Base-by-base conservation (phyloP, 208 protist genomes). In the Acanthamoeba polyphaga region DNA sequence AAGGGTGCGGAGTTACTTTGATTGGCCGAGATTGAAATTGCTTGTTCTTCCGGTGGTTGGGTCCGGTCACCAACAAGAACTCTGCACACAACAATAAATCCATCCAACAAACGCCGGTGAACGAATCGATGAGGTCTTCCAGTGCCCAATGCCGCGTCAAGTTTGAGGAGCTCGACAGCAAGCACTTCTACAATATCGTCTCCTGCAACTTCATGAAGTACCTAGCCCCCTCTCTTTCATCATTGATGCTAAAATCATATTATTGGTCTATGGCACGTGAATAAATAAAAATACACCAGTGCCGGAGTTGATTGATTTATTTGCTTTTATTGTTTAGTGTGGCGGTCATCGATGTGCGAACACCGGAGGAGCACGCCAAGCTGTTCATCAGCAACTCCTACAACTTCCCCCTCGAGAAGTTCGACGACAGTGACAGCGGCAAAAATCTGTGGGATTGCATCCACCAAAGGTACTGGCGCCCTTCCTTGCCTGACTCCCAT, bases 371-470 rank as follows among this genome's bases (percentile, higher is more conserved):
- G 68, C 34, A 76, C 15, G 29, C 2, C 68, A 76, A 32, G 68
- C 13, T 76, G 27, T 46, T 46, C 68, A 76, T 76, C 68, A 76
- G 46, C 29, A 76, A 76, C 68, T 76, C 68, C 9, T 76, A 43
- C 68, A 76, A 76, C 68, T 76, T 76, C 68, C 68, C 68, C 68
- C 68, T 76, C 68, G 68, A 76, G 34, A 76, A 43, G 10, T 76
- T 76, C 17, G 68, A 76, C n/a, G 68, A 43, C 10, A 76, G 68
- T 6, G 68, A 76, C 29, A 76, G 68, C 68, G 68, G 68, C 13
- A 76, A 43, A n/a, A 76, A 76, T n/a, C 68, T 76, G 3, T 76
- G 68, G 68, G 68, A 76, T n/a, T 76, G 68, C 68, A 76, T 76
- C 27, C 68, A 76, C 13, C 68, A 76, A 32, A 29, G 68, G 68